Conservation (phyloP, 2,329 filamentous ascomycete species). For the Microcyclosporella mali region DNA sequence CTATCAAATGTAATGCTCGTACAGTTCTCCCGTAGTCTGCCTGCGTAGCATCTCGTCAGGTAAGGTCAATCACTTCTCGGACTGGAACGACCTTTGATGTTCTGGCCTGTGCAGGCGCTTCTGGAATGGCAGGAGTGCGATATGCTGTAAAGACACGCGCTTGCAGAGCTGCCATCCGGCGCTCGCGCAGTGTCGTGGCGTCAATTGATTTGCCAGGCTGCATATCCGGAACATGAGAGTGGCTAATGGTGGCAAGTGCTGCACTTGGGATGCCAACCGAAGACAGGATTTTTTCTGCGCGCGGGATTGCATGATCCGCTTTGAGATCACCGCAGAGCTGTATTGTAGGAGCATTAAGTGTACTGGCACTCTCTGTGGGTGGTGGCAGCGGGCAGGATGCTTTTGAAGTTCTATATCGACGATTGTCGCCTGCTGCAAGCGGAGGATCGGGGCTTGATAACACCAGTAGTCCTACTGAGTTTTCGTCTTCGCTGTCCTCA, state of each 20-base stretch:
- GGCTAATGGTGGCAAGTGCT: background rate
- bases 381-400: too few relatives aligned
- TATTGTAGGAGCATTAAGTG: too few relatives aligned
- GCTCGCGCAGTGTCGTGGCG: background rate
- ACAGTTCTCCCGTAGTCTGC: background rate
- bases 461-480: background rate
- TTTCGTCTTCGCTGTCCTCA: conserved; percentile 5
- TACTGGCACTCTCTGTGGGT: too few relatives aligned
- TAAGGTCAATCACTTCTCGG: conserved; percentile 13
- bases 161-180: background rate
- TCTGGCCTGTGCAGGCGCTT: background rate
- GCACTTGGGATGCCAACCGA: background rate
- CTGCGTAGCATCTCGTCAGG: conserved; percentile 5
- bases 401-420: background rate
- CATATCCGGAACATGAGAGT: conserved; percentile 7
- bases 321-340: too few relatives aligned
- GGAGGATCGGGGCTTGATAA: too few relatives aligned
- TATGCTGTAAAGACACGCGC: background rate
- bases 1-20: too few relatives aligned
- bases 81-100: background rate
- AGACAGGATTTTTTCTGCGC: background rate
- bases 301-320: background rate
- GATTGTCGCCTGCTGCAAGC: background rate
- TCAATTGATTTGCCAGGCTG: conserved; percentile 9
- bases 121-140: background rate